Conservation (phyloP, 2,329 filamentous ascomycete species). For the Neonectria punicea region DNA sequence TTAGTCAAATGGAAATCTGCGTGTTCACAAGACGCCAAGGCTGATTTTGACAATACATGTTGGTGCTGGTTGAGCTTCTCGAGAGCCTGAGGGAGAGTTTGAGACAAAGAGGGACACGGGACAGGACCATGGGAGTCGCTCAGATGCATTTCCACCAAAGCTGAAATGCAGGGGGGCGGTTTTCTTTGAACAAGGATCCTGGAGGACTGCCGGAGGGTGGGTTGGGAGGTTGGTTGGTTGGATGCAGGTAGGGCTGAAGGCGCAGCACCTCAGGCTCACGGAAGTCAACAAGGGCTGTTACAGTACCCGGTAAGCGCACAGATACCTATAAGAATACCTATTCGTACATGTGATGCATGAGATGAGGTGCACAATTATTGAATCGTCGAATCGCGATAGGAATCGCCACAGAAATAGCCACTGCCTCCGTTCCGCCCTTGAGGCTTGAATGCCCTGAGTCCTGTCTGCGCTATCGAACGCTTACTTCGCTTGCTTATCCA, state of each 20-base stretch:
- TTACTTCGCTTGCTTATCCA: not conserved
- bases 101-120: slow-evolving; percentile 14
- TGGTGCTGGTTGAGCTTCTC: not conserved
- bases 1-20: too few relatives aligned
- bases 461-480: not conserved
- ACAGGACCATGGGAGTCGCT: slow-evolving; percentile 7
- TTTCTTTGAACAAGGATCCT: not conserved
- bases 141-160: too few relatives aligned
- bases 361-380: not conserved
- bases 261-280: not conserved
- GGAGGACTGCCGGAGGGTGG: not conserved
- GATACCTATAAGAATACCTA: not conserved
- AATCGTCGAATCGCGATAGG: not conserved
- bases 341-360: too few relatives aligned
- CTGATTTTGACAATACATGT: not conserved
- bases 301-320: not conserved
- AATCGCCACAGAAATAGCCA: not conserved
- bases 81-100: not conserved
- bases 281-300: too few relatives aligned
- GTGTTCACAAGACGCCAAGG: not conserved
- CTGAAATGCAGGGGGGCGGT: too few relatives aligned
- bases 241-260: slow-evolving; percentile 24
- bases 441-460: not conserved
- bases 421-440: not conserved
- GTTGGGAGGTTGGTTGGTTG: not conserved